Evolutionary conservation across 225 moss, liverwort and hornwort species (phyloP).

Genomic region (Antitrichia curtipendula): DNA sequence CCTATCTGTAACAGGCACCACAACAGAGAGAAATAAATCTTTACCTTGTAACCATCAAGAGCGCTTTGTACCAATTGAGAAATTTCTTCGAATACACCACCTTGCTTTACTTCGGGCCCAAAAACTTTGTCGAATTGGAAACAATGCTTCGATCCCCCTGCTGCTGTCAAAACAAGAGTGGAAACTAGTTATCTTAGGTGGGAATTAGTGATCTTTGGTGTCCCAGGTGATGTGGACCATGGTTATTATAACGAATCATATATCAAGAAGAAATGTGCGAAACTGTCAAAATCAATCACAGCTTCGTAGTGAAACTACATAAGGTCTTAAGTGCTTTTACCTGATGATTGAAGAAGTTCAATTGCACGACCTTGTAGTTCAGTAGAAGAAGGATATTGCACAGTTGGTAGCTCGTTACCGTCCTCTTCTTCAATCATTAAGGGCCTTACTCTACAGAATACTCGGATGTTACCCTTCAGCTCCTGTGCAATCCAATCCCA

Average conservation of each 20-base stretch:
- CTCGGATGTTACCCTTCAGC: slow-evolving; percentile 89
- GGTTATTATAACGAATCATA: not conserved
- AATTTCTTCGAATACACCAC: slow-evolving; percentile 82
- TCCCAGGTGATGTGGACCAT: not conserved
- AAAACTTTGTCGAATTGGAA: slow-evolving; percentile 96
- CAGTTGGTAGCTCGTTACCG: slow-evolving; percentile 6
- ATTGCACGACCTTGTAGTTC: slow-evolving; percentile 73
- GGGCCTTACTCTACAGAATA: slow-evolving; percentile 94
- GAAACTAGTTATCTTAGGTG: too few relatives aligned
- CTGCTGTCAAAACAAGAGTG: not conserved
- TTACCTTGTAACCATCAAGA: slow-evolving; percentile 95
- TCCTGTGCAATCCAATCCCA: slow-evolving; percentile 32
- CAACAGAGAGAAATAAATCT: not conserved
- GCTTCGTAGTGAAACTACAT: not conserved
- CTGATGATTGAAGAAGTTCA: slow-evolving; percentile 80
- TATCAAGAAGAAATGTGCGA: too few relatives aligned
- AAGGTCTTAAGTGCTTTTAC: not conserved
- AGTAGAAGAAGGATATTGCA: slow-evolving; percentile 83
- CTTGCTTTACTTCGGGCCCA: slow-evolving; percentile 86
- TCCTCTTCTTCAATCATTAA: slow-evolving; percentile 75
- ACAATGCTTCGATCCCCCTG: slow-evolving; percentile 66
- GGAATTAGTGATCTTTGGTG: too few relatives aligned
- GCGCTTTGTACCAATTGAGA: slow-evolving; percentile 96
- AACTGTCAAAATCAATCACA: not conserved
- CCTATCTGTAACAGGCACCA: not conserved